A percentile compares a stretch with the other conserved stretches of the same genome.
Conservation (phyloP, 2,329 filamentous ascomycete genomes). For the Exophiala calicioides region DNA sequence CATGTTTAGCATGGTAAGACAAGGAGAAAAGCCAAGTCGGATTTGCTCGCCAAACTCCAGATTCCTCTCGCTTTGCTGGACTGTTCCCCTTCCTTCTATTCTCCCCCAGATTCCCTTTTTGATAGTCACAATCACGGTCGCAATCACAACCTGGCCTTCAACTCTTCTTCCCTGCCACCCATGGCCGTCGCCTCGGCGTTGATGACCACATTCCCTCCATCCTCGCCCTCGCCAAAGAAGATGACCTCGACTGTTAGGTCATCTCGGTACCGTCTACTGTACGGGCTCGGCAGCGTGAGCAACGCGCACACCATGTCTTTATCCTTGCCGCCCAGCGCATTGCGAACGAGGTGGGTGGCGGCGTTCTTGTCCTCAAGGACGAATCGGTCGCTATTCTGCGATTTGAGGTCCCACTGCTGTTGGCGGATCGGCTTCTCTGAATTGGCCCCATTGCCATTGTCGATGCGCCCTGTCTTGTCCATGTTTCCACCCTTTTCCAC, state of each 20-base stretch:
- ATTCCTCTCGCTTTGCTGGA: no score
- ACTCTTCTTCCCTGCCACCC: slow-evolving; percentile 38
- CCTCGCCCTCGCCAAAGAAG: slow-evolving; percentile 84
- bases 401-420: slow-evolving; percentile 83
- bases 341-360: slow-evolving; percentile 91
- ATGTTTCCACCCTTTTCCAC: slow-evolving; percentile 65
- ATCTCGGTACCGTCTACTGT: slow-evolving; percentile 86
- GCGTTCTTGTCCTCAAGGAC: slow-evolving; percentile 94
- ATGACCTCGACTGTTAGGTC: slow-evolving; percentile 97
- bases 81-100: background rate
- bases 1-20: no score
- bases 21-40: no score
- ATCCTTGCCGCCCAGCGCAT: slow-evolving; percentile 90
- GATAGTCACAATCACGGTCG: no score
- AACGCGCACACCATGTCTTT: slow-evolving; percentile 91
- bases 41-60: no score
- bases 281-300: slow-evolving; percentile 86
- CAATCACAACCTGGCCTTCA: slow-evolving; percentile 51
- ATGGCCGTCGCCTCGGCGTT: slow-evolving; percentile 83
- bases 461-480: slow-evolving; percentile 58
- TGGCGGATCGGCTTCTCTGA: slow-evolving; percentile 71
- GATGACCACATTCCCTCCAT: slow-evolving; percentile 74
- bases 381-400: slow-evolving; percentile 68
- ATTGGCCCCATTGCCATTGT: slow-evolving; percentile 17
- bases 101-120: background rate